These are phyloP conservation scores for Cornus controversa DNA, from an alignment of 148 eudicot genomes.

Conservation along the genomic window DNA sequence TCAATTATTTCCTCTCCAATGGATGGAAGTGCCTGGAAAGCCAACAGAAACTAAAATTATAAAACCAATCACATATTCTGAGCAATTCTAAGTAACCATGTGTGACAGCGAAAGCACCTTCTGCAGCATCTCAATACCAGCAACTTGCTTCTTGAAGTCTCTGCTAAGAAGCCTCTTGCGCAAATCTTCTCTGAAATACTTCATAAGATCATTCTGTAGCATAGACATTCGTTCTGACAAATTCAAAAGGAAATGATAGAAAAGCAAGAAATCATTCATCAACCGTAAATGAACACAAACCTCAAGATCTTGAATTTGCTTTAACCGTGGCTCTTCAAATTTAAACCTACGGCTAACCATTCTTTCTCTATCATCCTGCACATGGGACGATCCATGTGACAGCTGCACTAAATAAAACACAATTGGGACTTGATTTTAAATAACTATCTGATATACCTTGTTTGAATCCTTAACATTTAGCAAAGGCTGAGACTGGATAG, in stretches of 20 bases:
- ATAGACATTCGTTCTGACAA: background rate
- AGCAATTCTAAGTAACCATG: conserved; percentile 1
- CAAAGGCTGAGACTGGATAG: conserved; percentile 82
- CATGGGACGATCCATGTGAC: conserved; percentile 8
- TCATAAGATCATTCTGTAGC: conserved; percentile 71
- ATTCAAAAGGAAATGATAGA: background rate
- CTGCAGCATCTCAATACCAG: conserved; percentile 95
- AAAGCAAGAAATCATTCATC: background rate
- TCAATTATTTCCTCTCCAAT: conserved; percentile 73
- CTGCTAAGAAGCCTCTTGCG: conserved; percentile 79
- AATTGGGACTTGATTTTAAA: background rate
- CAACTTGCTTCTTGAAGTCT: conserved; percentile 95
- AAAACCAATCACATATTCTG: conserved; percentile 13
- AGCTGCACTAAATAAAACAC: conserved; percentile 15
- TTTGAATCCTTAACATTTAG: conserved; percentile 82
- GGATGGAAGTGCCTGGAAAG: conserved; percentile 76
- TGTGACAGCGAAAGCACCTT: conserved; percentile 45
- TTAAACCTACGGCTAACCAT: conserved; percentile 80
- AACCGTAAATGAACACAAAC: conserved; percentile 31
- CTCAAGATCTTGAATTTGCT: conserved; percentile 99
- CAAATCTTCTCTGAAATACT: conserved; percentile 88
- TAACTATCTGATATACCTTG: conserved; percentile 48
- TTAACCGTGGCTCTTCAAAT: conserved; percentile 91
- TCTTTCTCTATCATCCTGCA: conserved; percentile 95
- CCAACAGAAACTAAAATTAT: conserved; percentile 13